A percentile compares a stretch with the other conserved stretches of the same genome.
Conservation (phyloP, 805 yeast genomes). For the Saccharomyces eubayanus region DNA sequence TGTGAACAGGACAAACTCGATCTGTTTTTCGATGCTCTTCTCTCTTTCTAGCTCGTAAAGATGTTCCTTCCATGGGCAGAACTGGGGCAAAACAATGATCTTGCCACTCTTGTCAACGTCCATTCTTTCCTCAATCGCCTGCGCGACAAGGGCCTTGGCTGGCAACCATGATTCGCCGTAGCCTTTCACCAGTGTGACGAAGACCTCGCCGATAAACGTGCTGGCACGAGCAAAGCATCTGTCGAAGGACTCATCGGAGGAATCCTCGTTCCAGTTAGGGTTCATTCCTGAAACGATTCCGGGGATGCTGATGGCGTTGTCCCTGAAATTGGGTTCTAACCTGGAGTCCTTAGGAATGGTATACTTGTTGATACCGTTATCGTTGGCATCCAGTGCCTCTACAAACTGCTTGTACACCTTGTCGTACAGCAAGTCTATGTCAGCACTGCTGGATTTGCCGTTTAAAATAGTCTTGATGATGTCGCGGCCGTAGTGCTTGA, state of each 20-base stretch:
- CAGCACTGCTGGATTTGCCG: conserved; percentile 24
- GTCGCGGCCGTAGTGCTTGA: conserved; percentile 74
- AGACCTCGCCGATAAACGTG: conserved; percentile 74
- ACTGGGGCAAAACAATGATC: conserved; percentile 62
- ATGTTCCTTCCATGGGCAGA: conserved; percentile 95
- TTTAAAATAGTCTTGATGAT: conserved; percentile 45
- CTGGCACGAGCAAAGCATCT: conserved; percentile 61
- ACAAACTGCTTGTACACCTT: conserved; percentile 80
- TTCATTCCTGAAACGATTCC: conserved; percentile 70
- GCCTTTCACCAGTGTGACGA: conserved; percentile 54
- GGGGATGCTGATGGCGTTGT: conserved; percentile 67
- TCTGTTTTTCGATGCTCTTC: conserved; percentile 40
- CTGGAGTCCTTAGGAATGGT: conserved; percentile 31
- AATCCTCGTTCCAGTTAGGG: conserved; percentile 74
- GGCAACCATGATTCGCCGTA: conserved; percentile 88
- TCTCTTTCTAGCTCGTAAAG: conserved; percentile 63
- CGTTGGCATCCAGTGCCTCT: conserved; percentile 92
- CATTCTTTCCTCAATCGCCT: conserved; percentile 55
- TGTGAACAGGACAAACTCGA: conserved; percentile 69
- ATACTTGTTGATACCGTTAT: conserved; percentile 80
- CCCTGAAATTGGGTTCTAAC: conserved; percentile 56
- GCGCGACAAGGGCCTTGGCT: conserved; percentile 66
- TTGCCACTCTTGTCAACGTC: conserved; percentile 61
- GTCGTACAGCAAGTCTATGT: conserved; percentile 57
- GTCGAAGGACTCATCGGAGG: conserved; percentile 60